Conservation (phyloP, 2,329 filamentous ascomycete species). For the Dactylellina cionopaga region DNA sequence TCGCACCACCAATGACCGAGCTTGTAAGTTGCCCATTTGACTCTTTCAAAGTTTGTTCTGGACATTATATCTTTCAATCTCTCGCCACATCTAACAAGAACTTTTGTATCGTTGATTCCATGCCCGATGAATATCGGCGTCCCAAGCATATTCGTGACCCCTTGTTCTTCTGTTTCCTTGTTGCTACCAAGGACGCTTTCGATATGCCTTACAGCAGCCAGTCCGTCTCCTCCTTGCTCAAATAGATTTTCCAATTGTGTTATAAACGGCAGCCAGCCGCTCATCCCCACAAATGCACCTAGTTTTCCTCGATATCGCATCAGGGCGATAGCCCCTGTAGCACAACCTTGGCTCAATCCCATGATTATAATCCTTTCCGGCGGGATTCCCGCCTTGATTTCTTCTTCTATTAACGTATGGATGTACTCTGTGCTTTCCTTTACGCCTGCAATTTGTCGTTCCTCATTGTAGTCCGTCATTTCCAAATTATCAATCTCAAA, state of each 20-base stretch:
- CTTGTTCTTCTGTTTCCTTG: neutral
- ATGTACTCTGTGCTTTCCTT: constrained; percentile 38
- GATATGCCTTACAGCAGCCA: constrained; percentile 13
- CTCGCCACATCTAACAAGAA: constrained; percentile 9
- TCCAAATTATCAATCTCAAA: constrained; percentile 33
- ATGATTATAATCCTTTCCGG: constrained; percentile 31
- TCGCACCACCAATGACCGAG: constrained; percentile 40
- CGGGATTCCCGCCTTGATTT: constrained; percentile 16
- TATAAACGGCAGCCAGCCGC: constrained; percentile 35
- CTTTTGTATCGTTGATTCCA: constrained; percentile 11
- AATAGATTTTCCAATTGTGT: constrained; percentile 14
- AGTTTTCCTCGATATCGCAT: constrained; percentile 19
- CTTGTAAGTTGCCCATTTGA: constrained; percentile 16
- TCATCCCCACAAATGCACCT: constrained; percentile 28
- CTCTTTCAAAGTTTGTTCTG: neutral
- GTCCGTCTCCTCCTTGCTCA: neutral
- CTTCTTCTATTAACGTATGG: constrained; percentile 17
- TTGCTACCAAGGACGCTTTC: neutral
- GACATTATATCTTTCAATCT: constrained; percentile 6
- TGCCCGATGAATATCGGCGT: constrained; percentile 28
- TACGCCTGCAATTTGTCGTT: constrained; percentile 9
- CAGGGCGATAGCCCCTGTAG: constrained; percentile 1
- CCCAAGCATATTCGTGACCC: neutral
- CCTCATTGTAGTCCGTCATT: constrained; percentile 15
- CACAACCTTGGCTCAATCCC: constrained; percentile 31